Evolutionary conservation across 257 asterid species (phyloP).

Genomic region (Catharanthus roseus): DNA sequence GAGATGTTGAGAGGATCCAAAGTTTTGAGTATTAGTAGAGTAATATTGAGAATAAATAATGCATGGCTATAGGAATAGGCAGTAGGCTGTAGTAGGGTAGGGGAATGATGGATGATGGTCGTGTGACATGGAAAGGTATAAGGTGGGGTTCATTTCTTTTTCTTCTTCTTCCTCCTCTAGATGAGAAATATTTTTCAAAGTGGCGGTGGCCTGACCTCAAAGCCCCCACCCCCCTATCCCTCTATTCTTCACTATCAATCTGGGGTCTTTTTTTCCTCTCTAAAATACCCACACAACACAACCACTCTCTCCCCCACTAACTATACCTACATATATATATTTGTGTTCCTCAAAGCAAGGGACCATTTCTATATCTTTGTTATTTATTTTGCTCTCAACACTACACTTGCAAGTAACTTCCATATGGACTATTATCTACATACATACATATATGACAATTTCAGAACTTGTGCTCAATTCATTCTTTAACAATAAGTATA

Average conservation of each 20-base stretch:
- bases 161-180: too few relatives aligned
- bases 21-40: conserved; percentile 12
- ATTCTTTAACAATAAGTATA: too few relatives aligned
- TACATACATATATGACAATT: too few relatives aligned
- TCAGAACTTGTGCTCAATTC: too few relatives aligned
- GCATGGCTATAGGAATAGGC: conserved; percentile 12
- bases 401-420: too few relatives aligned
- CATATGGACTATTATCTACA: too few relatives aligned
- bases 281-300: conserved; percentile 9
- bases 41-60: conserved; percentile 13
- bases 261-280: background rate
- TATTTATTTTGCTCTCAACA: too few relatives aligned
- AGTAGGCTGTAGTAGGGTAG: too few relatives aligned
- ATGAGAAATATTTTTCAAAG: conserved; percentile 6
- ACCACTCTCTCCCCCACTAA: conserved; percentile 21
- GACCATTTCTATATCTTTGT: too few relatives aligned
- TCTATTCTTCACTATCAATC: background rate
- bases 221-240: background rate
- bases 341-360: too few relatives aligned
- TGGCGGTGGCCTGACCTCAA: background rate
- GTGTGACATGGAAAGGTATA: conserved; percentile 9
- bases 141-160: conserved; percentile 14
- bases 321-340: too few relatives aligned
- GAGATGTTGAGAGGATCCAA: conserved; percentile 21
- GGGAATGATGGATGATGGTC: conserved; percentile 16